Percentiles rank a stretch among this genome's conserved stretches.
Conservation (phyloP, 352 stramenopile species). For the Phytophthora pistaciae region DNA sequence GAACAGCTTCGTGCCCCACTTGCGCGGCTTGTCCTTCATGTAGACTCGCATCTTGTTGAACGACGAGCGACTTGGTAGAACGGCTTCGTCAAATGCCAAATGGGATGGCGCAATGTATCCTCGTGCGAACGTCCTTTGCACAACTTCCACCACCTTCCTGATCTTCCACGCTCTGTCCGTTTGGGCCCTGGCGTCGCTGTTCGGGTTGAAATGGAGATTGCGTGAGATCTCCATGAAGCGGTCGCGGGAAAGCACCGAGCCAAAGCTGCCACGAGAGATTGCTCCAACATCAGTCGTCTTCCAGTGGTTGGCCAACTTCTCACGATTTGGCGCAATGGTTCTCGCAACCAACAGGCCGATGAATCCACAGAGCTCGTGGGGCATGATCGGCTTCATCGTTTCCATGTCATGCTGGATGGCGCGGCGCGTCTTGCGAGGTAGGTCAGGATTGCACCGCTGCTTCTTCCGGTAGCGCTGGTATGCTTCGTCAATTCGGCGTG, state of each 20-base stretch:
- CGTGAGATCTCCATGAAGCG: slow-evolving; percentile 1
- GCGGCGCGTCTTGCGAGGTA: neutral
- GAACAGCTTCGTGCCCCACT: no score
- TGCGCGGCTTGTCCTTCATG: no score
- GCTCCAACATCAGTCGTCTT: neutral
- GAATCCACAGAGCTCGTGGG: neutral
- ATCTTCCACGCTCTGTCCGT: neutral
- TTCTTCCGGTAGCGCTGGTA: neutral
- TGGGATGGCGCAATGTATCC: neutral
- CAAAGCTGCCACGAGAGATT: neutral
- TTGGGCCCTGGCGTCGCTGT: neutral
- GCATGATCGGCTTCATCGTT: neutral
- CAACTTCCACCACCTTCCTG: neutral
- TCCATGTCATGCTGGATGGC: neutral
- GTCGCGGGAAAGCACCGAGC: neutral
- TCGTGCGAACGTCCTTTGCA: neutral
- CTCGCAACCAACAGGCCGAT: neutral
- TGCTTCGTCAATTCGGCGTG: neutral
- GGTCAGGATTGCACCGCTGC: neutral
- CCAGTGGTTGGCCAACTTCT: neutral
- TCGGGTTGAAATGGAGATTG: neutral
- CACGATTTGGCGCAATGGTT: neutral
- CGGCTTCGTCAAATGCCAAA: neutral
- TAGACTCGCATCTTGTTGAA: no score
- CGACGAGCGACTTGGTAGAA: neutral